Percentiles rank a stretch among this genome's conserved stretches.
phyloP scores from a whole-genome alignment of 108 stramenopile genomes.

The Nitzschia sp. region DNA sequence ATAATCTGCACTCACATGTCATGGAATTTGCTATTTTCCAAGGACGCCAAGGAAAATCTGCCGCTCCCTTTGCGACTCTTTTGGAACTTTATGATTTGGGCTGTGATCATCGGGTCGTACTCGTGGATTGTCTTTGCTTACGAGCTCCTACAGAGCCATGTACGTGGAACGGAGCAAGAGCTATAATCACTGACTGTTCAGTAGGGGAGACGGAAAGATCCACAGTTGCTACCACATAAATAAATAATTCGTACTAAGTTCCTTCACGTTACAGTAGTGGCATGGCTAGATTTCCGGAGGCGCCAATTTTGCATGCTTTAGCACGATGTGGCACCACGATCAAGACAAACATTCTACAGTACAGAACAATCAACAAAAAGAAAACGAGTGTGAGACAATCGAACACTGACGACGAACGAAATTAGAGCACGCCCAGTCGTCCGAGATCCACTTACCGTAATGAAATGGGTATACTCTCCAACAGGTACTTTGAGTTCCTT shows the following conservation, averaged over 20 bases:
- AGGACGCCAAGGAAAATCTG: conserved; percentile 42
- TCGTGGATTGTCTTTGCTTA: conserved; percentile 18
- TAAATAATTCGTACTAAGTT: no score
- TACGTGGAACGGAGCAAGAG: not conserved
- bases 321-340: conserved; percentile 42
- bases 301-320: no score
- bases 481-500: conserved; percentile 45
- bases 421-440: no score
- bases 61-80: conserved; percentile 40
- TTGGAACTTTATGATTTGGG: conserved; percentile 63
- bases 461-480: conserved; percentile 62
- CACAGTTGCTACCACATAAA: not conserved
- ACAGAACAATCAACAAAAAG: not conserved
- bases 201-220: not conserved
- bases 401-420: not conserved
- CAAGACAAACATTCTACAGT: conserved; percentile 35
- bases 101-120: conserved; percentile 43
- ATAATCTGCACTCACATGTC: conserved; percentile 41
- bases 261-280: no score
- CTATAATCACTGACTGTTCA: not conserved
- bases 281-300: no score
- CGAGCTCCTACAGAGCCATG: not conserved
- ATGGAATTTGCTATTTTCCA: conserved; percentile 43
- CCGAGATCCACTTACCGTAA: conserved; percentile 31
- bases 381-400: not conserved